Conservation (phyloP, 1,284 basidiomycete species). For the Irpex lacteus region DNA sequence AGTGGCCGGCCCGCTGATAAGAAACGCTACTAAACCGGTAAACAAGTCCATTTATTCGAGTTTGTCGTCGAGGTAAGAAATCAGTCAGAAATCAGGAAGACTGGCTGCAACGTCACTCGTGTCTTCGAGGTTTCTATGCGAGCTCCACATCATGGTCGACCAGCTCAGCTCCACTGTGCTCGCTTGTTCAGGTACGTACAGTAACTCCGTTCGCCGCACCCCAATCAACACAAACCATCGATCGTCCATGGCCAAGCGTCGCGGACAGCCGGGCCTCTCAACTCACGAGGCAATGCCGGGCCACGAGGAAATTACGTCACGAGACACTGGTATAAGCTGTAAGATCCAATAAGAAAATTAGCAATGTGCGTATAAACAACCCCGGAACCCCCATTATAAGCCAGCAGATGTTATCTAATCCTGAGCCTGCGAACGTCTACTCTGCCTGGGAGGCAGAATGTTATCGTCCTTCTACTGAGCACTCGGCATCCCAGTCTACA, state of each 20-base stretch:
- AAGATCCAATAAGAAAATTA: neutral
- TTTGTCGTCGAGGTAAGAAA: neutral
- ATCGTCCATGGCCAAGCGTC: neutral
- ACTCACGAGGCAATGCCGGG: neutral
- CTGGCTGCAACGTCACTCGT: neutral
- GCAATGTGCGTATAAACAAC: neutral
- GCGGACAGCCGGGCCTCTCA: neutral
- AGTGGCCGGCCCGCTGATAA: neutral
- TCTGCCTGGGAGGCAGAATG: no score
- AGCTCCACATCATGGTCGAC: neutral
- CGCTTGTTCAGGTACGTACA: no score
- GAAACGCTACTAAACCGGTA: neutral
- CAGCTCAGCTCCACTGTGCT: neutral
- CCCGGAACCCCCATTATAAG: no score
- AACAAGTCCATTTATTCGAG: neutral
- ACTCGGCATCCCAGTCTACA: constrained; percentile 62
- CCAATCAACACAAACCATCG: neutral
- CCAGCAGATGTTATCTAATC: no score
- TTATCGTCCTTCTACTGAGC: constrained; percentile 25
- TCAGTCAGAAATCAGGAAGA: neutral
- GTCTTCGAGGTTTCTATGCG: neutral
- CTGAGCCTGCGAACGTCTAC: no score
- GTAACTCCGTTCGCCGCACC: neutral
- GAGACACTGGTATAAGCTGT: neutral
- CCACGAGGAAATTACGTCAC: neutral